Conservation (phyloP, 768 basidiomycete species). For the Russula compacta region DNA sequence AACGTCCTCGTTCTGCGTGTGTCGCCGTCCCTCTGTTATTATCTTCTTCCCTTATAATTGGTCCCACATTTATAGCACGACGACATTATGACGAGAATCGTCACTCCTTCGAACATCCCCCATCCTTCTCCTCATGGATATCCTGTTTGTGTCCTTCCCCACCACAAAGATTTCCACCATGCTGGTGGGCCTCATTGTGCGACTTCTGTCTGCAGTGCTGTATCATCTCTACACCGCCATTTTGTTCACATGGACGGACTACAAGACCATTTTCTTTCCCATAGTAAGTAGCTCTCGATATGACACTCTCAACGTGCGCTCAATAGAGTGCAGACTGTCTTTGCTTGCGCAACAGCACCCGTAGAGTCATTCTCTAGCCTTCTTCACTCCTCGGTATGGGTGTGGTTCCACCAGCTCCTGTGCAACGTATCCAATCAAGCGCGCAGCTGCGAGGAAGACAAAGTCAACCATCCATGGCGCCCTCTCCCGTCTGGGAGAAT, state of each 20-base stretch:
- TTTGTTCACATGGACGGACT: constrained; percentile 27
- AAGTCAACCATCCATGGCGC: constrained; percentile 23
- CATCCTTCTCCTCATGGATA: constrained; percentile 4
- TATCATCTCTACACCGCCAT: constrained; percentile 21
- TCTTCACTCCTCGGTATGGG: constrained; percentile 16
- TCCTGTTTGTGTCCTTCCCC: neutral
- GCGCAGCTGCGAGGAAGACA: constrained; percentile 21
- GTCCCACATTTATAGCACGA: neutral
- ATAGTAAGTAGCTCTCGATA: constrained; percentile 19
- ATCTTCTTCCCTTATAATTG: neutral
- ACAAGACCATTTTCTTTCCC: constrained; percentile 26
- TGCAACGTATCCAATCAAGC: constrained; percentile 25
- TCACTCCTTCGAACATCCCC: neutral
- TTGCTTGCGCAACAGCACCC: constrained; percentile 19
- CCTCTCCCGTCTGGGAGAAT: constrained; percentile 24
- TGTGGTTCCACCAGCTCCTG: constrained; percentile 22
- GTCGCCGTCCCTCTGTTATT: neutral
- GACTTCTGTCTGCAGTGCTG: constrained; percentile 2
- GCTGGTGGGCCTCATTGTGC: neutral
- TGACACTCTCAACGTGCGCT: neutral
- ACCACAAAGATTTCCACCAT: neutral
- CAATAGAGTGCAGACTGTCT: constrained; percentile 7
- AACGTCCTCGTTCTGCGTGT: constrained; percentile 6
- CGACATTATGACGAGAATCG: constrained; percentile 3
- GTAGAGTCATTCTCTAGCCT: constrained; percentile 3